These are phyloP conservation scores for Saccharomyces hybrid DNA, from an alignment of 1,139 yeast species.

Conservation along the genomic window DNA sequence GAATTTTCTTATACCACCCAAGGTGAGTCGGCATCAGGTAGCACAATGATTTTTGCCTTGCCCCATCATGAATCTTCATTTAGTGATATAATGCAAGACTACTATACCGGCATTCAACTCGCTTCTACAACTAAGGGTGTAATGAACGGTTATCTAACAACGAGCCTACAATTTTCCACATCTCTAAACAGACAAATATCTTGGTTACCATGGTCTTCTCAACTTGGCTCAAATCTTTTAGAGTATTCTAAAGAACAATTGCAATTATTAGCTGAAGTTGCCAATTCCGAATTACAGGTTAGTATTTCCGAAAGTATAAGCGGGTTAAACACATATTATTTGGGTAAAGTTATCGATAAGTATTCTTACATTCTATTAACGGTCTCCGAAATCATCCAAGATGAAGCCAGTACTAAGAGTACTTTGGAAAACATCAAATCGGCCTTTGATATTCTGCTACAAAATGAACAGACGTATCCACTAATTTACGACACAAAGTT, in stretches of 20 bases:
- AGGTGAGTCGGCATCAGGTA: constrained; percentile 35
- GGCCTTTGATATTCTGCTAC: constrained; percentile 54
- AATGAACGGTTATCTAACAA: constrained; percentile 53
- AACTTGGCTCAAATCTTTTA: constrained; percentile 32
- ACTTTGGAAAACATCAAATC: constrained; percentile 46
- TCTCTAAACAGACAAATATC: constrained; percentile 34
- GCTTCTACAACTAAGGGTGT: constrained; percentile 66
- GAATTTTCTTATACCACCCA: constrained; percentile 33
- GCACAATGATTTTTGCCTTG: constrained; percentile 43
- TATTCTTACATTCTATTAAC: constrained; percentile 67
- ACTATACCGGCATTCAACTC: constrained; percentile 36
- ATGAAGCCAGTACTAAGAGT: constrained; percentile 39
- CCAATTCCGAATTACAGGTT: constrained; percentile 38
- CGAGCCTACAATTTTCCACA: constrained; percentile 51
- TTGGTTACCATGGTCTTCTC: constrained; percentile 54
- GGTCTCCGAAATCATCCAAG: constrained; percentile 48
- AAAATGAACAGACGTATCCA: constrained; percentile 48
- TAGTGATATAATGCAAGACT: constrained; percentile 17
- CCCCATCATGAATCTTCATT: constrained; percentile 62
- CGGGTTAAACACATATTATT: constrained; percentile 70
- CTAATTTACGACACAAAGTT: constrained; percentile 59
- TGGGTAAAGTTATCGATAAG: constrained; percentile 64
- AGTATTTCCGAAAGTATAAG: constrained; percentile 48
- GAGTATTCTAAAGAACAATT: constrained; percentile 47
- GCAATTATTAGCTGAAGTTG: constrained; percentile 37